Evolutionary conservation across 495 filamentous ascomycete genomes (phyloP), one percentile per base, ranked within the genome.

Genomic region (Jackrogersella multiformis): DNA sequence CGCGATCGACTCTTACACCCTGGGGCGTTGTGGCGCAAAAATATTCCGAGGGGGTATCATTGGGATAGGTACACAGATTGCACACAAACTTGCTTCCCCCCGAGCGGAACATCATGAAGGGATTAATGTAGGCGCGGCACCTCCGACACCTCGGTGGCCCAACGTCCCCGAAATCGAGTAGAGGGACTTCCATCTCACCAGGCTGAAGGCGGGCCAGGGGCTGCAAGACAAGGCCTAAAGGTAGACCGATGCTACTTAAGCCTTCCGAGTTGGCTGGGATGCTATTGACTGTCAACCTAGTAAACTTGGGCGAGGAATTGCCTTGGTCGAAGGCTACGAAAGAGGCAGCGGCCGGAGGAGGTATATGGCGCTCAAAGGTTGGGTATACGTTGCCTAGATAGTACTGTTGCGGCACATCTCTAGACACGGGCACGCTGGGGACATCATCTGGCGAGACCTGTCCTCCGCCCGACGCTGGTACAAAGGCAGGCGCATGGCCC

Each of bases 31-130:
- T 88, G 28, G 96, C 92, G 30, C 91, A 89, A 73, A 96, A 98
- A 75, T 99, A 99, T 71, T 97, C 95, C 1, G 90, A 77, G 1
- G 92, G 82, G 4, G 96, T 94, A 76, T 99, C 96, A 75, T 98
- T 98, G 3, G 96, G 92, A 78, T 97, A 97, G 20, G 89, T 94
- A 79, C 95, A 99, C 82, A 99, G 94, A 72, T 99, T 99, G 78
- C 95, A 99, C 56, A 96, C 92, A 71, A 97, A 97, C 75, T 94
- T 96, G 77, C 92, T 97, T 32, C 95, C 95, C 23, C 94, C 95
- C 4, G 91, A 91, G 46, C 89, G 85, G 82, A 99, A 99, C 57
- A 90, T 90, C 95, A 98, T 97, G 76, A 98, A 99, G 9, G 95
- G 95, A 73, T 99, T 99, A 78, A 99, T 96, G 76, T 99, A 99